Base-by-base conservation (phyloP, 768 basidiomycete species). In the Pleurotus tuber-regium region DNA sequence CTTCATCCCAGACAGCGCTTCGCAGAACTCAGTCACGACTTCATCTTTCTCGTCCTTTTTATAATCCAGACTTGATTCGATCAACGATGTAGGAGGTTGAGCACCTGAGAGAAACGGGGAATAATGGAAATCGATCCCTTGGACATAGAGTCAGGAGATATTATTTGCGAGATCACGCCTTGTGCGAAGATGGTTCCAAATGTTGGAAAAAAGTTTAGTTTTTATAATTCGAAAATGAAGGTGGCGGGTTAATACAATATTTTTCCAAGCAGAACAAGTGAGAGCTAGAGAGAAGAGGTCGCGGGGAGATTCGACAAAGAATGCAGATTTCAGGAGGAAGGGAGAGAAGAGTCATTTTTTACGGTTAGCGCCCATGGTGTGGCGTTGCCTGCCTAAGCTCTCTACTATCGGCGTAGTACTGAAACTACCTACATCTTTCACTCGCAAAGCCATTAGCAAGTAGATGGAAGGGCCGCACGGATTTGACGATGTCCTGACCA, bases 201-300 rank as follows among this genome's bases (percentile, higher is more conserved):
- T 63, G n/a, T 63, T 61, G 4, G 46, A 48, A 21, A 16, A 35
- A 16, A 48, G 18, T 9, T 73, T 70, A 16, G 74, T 65, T 19
- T 73, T 73, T 49, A 80, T 62, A 44, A 72, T 63, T 42, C 79
- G 73, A 61, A 79, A 79, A 55, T 79, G 69, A n/a, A 68, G 75
- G 48, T 80, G 78, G 14, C 68, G 59, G 19, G 79, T 78, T 30
- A 76, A 70, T 26, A 73, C 68, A 46, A 73, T 56, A 11, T 55
- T 56, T 42, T 67, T 65, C 44, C 67, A 69, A 23, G 63, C 50
- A 51, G 63, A 62, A n/a, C 72, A 77, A 18, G 70, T 60, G 16
- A 74, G 66, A 1, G 75, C 77, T 47, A 80, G 67, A 9, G 75
- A 64, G 26, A 78, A 56, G 21, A 80, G 64, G 54, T 79, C 74